phyloP scores from a whole-genome alignment of 2,329 filamentous ascomycete species.

The Fusarium nygamai region DNA sequence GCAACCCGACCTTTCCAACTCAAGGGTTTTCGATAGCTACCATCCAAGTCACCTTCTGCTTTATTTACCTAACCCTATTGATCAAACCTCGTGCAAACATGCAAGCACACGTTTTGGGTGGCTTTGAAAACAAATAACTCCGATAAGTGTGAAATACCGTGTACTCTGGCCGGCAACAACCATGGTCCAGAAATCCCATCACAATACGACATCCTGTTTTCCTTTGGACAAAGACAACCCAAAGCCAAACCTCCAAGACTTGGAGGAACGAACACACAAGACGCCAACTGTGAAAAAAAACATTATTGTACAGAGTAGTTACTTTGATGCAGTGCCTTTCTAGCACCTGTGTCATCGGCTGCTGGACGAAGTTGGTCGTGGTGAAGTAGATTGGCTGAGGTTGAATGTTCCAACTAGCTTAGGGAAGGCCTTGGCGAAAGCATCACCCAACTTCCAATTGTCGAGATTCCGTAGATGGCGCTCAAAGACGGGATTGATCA shows the following conservation, averaged over 20 bases:
- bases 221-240: not conserved
- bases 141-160: not conserved
- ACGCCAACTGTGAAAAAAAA: not conserved
- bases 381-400: constrained; percentile 32
- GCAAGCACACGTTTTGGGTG: not conserved
- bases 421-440: constrained; percentile 74
- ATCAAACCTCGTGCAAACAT: not conserved
- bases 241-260: not conserved
- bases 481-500: constrained; percentile 90
- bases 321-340: no score
- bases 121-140: not conserved
- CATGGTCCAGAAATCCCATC: not conserved
- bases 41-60: not conserved
- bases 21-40: not conserved
- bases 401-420: constrained; percentile 46
- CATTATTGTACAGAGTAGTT: not conserved
- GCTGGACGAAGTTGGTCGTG: constrained; percentile 26
- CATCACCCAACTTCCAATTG: constrained; percentile 83
- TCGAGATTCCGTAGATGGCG: constrained; percentile 76
- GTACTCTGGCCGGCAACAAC: not conserved
- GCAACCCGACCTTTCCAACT: no score
- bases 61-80: not conserved
- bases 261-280: not conserved
- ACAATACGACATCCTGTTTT: not conserved
- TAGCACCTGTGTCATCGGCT: constrained; percentile 15